Base-by-base conservation (phyloP, 2,329 filamentous ascomycete species). In the Calonectria leucothoes region DNA sequence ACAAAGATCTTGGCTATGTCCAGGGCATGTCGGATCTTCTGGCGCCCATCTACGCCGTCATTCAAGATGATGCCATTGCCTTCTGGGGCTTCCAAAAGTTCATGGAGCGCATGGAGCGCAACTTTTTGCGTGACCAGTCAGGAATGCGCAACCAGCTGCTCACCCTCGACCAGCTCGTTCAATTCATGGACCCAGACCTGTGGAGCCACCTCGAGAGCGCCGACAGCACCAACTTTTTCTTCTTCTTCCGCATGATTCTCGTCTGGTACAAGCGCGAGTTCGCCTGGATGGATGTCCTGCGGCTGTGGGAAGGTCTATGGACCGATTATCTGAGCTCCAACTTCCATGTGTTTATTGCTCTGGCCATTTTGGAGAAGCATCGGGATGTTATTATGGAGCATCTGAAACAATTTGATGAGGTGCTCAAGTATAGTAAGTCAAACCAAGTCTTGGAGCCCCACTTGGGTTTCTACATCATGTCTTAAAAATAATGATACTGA, bases 191-290 rank as follows among this genome's bases (percentile, higher is more conserved):
- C 78, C 97, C 97, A 0, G 94, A 95, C 82, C 91, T 99, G 10
- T 98, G 98, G 85, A 89, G 94, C 2, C 97, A 99, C 80, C 91
- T 99, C 0, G 92, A 98, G 83, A 93, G 91, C 20, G 94, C 96
- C 25, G 97, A 99, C 81, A 97, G 94, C 81, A 99, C 97, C 29
- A 99, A 99, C 84, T 99, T 99, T 85, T 99, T 99, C 86, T 99
- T 99, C 88, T 98, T 99, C 88, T 99, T 98, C 91, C 94, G 97
- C 73, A 98, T 98, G 97, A 89, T 99, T 39, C 89, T 99, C 1
- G 97, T 99, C 12, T 99, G 97, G 97, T 99, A 97, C 85, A 99
- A 99, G 88, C 93, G 97, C 61, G 97, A 99, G 84, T 99, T 99
- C 80, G 90, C 92, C 77, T 99, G 96, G 95, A 84, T 90, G 61